Base-by-base conservation (phyloP, 805 yeast genomes). In the Zygosaccharomyces rouxii region DNA sequence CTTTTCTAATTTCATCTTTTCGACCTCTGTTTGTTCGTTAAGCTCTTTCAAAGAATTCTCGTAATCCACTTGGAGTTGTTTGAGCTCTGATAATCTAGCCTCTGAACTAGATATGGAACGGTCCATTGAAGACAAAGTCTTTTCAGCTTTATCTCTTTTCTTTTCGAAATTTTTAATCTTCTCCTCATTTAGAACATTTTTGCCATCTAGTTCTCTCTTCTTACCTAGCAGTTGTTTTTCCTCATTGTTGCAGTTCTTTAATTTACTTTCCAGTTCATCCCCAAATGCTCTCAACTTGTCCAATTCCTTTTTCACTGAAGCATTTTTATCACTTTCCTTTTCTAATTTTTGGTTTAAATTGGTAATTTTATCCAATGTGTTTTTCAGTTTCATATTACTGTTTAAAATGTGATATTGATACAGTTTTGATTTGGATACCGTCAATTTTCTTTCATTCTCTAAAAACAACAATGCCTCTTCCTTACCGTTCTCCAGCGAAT, bases 131-230 rank as follows among this genome's bases (percentile, higher is more conserved):
- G 73, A 73, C 37, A 81, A 70, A 0, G 76, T 64, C 57, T 84
- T 86, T 45, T 72, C 74, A 1, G 80, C 71, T 57, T 85, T 86
- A 55, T 76, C 78, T 38, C 72, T 73, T 58, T 84, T 86, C 29
- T 70, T 72, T 28, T 69, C 74, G 38, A 81, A 65, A 62, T 85
- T 87, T 66, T 86, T 89, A 46, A 76, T 69, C 65, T 81, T 84
- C 66, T 92, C 97, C 55, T 88, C 90, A 46, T 79, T 67, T 3
- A 90, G 76, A 10, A 87, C 88, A 46, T 74, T 79, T 14, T 77
- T 78, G 45, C 81, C 77, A 54, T 81, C 84, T 9, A 73, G 62
- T 1, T 56, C 52, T 22, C 67, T 57, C 13, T 71, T 66, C 21
- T 67, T 54, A 3, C 55, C 43, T 2, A 48, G 53, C 0, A 69